These are phyloP conservation scores for Camelina neglecta DNA, from an alignment of 345 rosid genomes.

Conservation along the genomic window DNA sequence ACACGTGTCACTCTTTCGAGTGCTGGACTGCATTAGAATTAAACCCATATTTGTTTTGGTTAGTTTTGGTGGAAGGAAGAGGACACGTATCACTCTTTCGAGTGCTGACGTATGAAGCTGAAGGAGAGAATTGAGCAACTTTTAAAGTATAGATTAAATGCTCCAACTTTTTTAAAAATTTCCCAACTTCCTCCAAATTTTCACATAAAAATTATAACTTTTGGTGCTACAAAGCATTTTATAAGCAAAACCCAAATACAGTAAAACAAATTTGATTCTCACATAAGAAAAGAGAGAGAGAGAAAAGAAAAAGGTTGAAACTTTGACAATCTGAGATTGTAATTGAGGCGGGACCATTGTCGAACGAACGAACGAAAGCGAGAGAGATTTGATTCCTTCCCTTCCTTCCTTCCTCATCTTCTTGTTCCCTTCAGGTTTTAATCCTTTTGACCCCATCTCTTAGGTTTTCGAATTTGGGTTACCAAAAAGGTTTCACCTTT, in stretches of 20 bases:
- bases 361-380: background rate
- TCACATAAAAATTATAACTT: conserved; percentile 4
- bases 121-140: too few species aligned
- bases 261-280: background rate
- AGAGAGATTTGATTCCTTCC: conserved; percentile 14
- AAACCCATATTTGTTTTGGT: too few species aligned
- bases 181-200: background rate
- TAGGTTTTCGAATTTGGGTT: conserved; percentile 32
- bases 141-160: too few species aligned
- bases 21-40: too few species aligned
- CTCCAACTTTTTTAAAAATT: background rate
- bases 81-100: too few species aligned
- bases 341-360: conserved; percentile 16
- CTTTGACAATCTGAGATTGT: conserved; percentile 29
- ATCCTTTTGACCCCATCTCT: conserved; percentile 15
- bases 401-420: background rate
- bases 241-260: conserved; percentile 1
- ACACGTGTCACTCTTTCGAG: too few species aligned
- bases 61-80: too few species aligned
- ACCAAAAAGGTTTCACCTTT: background rate
- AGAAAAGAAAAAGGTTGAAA: background rate
- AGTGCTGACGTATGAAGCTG: too few species aligned
- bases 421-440: conserved; percentile 16
- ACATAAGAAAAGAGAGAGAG: background rate
- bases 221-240: background rate